Evolutionary conservation across 192 early-diverging fungal species (phyloP).

Genomic region (Dispira parvispora): DNA sequence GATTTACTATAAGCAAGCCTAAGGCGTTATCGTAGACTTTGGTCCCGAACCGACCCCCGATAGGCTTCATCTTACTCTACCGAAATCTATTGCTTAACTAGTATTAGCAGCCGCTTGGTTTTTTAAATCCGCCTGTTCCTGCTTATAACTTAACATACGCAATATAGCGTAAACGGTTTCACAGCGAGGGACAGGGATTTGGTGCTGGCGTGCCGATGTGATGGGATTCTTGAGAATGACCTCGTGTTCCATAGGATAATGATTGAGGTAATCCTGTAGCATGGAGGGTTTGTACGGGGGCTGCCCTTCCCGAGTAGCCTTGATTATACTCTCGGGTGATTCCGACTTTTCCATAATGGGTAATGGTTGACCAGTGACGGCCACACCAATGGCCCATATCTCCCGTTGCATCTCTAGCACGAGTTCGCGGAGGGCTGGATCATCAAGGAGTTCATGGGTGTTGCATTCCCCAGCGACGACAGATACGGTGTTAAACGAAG

Average conservation of each 20-base stretch:
- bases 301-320: slow-evolving; percentile 13
- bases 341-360: slow-evolving; percentile 13
- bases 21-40: too few species aligned
- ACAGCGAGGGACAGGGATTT: slow-evolving; percentile 25
- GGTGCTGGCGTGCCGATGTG: slow-evolving; percentile 19
- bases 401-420: slow-evolving; percentile 32
- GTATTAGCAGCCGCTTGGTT: too few species aligned
- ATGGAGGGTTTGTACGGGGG: slow-evolving; percentile 32
- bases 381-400: slow-evolving; percentile 33
- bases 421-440: slow-evolving; percentile 25
- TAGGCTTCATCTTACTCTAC: too few species aligned
- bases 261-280: slow-evolving; percentile 35
- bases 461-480: slow-evolving; percentile 36
- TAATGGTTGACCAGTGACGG: slow-evolving; percentile 21
- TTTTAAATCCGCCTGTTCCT: too few species aligned
- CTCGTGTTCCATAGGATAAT: slow-evolving; percentile 34
- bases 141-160: slow-evolving; percentile 13
- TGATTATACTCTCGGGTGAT: slow-evolving; percentile 20
- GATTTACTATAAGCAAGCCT: too few species aligned
- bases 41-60: too few species aligned
- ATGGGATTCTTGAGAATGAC: slow-evolving; percentile 36
- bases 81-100: too few species aligned
- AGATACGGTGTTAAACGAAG: slow-evolving; percentile 47
- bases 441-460: slow-evolving; percentile 32
- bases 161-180: slow-evolving; percentile 32